phyloP scores from a whole-genome alignment of 768 basidiomycete genomes.

The Cystobasidium onofrii region DNA sequence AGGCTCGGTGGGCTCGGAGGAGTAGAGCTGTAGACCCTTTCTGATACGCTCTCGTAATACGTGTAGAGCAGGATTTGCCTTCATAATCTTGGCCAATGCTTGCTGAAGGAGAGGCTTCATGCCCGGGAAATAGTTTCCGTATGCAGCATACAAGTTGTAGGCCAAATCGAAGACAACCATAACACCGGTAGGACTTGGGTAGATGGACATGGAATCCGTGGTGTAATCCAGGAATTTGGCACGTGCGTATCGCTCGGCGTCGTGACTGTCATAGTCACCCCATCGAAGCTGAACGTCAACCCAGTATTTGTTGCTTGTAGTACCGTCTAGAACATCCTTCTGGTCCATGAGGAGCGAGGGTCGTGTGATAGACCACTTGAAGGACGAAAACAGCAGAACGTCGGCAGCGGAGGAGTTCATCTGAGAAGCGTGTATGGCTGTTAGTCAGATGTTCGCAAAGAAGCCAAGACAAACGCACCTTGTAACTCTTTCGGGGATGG shows the following conservation, averaged over 20 bases:
- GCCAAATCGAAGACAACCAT: slow-evolving; percentile 99
- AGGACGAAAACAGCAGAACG: slow-evolving; percentile 82
- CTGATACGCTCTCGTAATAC: slow-evolving; percentile 97
- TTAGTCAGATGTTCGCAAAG: neutral
- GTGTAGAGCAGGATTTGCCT: slow-evolving; percentile 95
- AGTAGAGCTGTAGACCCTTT: slow-evolving; percentile 95
- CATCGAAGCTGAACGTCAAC: slow-evolving; percentile 63
- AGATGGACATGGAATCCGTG: slow-evolving; percentile 57
- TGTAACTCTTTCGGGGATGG: slow-evolving; percentile 99
- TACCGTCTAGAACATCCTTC: slow-evolving; percentile 95
- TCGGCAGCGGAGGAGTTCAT: slow-evolving; percentile 99
- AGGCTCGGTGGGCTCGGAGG: slow-evolving; percentile 97
- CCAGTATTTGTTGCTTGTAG: slow-evolving; percentile 98
- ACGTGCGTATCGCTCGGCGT: slow-evolving; percentile 96
- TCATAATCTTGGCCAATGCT: slow-evolving; percentile 99
- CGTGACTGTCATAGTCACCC: slow-evolving; percentile 99
- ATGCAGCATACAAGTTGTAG: slow-evolving; percentile 96
- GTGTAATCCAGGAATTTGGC: slow-evolving; percentile 96
- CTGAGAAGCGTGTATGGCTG: slow-evolving; percentile 35
- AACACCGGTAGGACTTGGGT: slow-evolving; percentile 96
- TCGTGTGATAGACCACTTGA: slow-evolving; percentile 90
- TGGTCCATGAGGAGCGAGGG: slow-evolving; percentile 92
- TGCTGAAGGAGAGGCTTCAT: slow-evolving; percentile 96
- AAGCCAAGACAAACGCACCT: slow-evolving; percentile 44
- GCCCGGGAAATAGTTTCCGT: slow-evolving; percentile 98